Percentiles rank a stretch among this genome's conserved stretches.
phyloP scores from a whole-genome alignment of 768 basidiomycete species.

The Russula virescens region DNA sequence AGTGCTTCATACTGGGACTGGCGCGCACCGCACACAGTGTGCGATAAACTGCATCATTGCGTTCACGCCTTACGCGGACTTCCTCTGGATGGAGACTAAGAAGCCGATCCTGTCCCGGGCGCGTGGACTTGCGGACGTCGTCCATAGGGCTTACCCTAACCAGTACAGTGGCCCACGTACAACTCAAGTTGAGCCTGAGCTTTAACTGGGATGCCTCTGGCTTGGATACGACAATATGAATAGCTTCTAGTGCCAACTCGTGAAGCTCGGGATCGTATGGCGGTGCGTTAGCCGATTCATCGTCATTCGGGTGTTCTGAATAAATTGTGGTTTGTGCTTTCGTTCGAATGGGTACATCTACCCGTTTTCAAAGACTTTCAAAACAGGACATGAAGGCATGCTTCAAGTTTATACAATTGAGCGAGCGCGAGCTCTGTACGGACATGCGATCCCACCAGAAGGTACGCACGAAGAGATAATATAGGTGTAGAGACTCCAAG shows the following conservation, averaged over 20 bases:
- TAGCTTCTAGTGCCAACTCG: constrained; percentile 85
- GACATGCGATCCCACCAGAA: constrained; percentile 98
- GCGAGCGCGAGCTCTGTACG: constrained; percentile 87
- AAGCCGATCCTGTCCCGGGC: constrained; percentile 90
- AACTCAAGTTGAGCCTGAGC: constrained; percentile 90
- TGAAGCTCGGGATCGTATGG: constrained; percentile 96
- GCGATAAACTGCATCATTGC: constrained; percentile 88
- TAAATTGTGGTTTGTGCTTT: not conserved
- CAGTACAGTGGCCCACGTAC: constrained; percentile 98
- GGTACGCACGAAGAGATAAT: constrained; percentile 39
- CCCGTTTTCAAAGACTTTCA: constrained; percentile 80
- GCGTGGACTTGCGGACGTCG: constrained; percentile 84
- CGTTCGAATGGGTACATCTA: constrained; percentile 89
- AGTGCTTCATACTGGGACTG: constrained; percentile 86
- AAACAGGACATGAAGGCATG: constrained; percentile 99
- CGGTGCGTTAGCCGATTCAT: constrained; percentile 48
- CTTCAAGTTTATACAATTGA: constrained; percentile 88
- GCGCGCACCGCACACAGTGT: constrained; percentile 86
- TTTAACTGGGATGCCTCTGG: constrained; percentile 96
- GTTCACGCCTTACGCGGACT: constrained; percentile 89
- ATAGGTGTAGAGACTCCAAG: too few species aligned
- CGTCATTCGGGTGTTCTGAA: not conserved
- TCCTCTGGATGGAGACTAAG: constrained; percentile 97
- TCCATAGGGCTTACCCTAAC: constrained; percentile 72
- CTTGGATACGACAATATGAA: constrained; percentile 82